Conservation (phyloP, 108 stramenopile genomes). For the Skeletonema grethae region DNA sequence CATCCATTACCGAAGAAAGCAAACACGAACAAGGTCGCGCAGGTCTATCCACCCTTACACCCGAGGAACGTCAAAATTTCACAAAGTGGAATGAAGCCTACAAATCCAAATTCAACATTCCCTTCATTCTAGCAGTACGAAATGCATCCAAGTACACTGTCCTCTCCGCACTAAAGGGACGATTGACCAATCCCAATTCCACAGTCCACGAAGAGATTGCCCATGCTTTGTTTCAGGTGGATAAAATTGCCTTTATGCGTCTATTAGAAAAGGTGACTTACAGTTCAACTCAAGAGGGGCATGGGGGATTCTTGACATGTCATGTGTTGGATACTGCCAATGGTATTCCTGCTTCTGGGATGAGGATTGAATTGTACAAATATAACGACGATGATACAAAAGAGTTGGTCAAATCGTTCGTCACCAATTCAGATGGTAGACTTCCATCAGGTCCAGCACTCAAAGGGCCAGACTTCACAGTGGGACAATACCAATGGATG, state of each 20-base stretch:
- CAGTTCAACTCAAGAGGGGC: slow-evolving; percentile 37
- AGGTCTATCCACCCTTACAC: slow-evolving; percentile 70
- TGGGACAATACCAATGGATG: slow-evolving; percentile 82
- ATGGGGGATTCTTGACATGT: slow-evolving; percentile 84
- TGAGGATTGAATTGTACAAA: slow-evolving; percentile 73
- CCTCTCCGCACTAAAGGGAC: slow-evolving; percentile 68
- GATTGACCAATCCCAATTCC: slow-evolving; percentile 37
- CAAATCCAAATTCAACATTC: slow-evolving; percentile 70
- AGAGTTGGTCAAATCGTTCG: slow-evolving; percentile 56
- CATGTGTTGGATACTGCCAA: slow-evolving; percentile 90
- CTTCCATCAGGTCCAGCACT: slow-evolving; percentile 76
- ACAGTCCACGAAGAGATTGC: slow-evolving; percentile 62
- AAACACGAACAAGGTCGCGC: slow-evolving; percentile 82
- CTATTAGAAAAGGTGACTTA: slow-evolving; percentile 60
- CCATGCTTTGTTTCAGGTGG: slow-evolving; percentile 74
- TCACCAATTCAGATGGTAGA: slow-evolving; percentile 86
- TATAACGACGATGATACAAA: slow-evolving; percentile 7
- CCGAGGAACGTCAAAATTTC: slow-evolving; percentile 64
- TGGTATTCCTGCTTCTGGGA: slow-evolving; percentile 73
- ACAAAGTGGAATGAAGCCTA: slow-evolving; percentile 61
- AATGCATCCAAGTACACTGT: slow-evolving; percentile 87
- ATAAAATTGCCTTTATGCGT: slow-evolving; percentile 95
- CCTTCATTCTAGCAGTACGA: slow-evolving; percentile 88
- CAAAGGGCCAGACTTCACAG: slow-evolving; percentile 65
- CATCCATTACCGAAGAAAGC: slow-evolving; percentile 59